Base-by-base conservation (phyloP, 768 basidiomycete genomes). In the Lactarius sp. region DNA sequence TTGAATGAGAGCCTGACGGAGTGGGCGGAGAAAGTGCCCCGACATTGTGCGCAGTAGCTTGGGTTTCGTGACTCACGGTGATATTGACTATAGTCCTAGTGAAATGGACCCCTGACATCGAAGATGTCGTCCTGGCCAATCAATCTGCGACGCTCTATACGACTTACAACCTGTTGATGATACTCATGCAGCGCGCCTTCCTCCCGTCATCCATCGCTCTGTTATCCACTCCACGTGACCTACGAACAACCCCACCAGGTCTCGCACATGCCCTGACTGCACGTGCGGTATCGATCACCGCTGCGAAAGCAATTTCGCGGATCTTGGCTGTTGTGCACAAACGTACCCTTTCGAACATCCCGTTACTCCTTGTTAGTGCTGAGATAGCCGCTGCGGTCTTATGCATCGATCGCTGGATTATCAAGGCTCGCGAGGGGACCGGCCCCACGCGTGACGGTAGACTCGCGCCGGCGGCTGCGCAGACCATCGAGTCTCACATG, bases 161-260 rank as follows among this genome's bases (percentile, higher is more conserved):
- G 3, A 71, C 75, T 2, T 84, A 80, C 70, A 81, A 90, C 68
- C 78, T 86, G 60, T 75, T 84, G 14, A 85, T 88, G 72, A 90
- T 92, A 65, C 77, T 88, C 41, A 79, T 90, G 44, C 90, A 92
- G 72, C 85, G 90, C 2, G 86, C 89, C 0, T 92, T 90, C 74
- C 85, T 93, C 60, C 86, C 86, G 6, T 51, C 61, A 10, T 54
- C 65, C 16, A 18, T 59, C 31, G 20, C 53, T 3, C 27, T 66
- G n/a, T 49, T 66, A 47, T 60, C 53, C 13, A 58, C 56, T 3
- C 54, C 62, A 37, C 55, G 59, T 33, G 56, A 60, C 22, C 9
- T 12, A 6, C 37, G 31, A 22, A 49, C 44, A n/a, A 22, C 36
- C 9, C 42, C 52, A 31, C 52, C 56, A 4, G 44, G 41, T 37